Conservation (phyloP, 768 basidiomycete genomes). For the Pisolithus orientalis region DNA sequence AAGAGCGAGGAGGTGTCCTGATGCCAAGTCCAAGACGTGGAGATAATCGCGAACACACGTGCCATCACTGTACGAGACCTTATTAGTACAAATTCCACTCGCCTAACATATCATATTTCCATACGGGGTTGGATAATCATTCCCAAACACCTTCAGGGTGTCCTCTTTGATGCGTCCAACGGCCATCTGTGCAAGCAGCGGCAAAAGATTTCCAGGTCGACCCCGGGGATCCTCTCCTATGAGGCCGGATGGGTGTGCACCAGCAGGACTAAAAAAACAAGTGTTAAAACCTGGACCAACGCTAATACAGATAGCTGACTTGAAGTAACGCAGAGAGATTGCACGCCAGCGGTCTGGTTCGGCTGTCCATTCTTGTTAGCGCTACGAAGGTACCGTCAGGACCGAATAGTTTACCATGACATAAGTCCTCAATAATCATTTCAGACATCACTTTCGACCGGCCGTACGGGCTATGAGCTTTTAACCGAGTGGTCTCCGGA, state of each 20-base stretch:
- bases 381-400: constrained; percentile 1
- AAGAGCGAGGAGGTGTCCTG: constrained; percentile 87
- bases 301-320: constrained; percentile 42
- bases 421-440: constrained; percentile 82
- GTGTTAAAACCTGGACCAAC: neutral
- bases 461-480: constrained; percentile 91
- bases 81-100: neutral
- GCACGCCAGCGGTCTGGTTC: constrained; percentile 68
- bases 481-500: constrained; percentile 81
- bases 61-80: constrained; percentile 57
- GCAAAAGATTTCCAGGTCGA: constrained; percentile 90
- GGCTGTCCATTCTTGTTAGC: constrained; percentile 37
- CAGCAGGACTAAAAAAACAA: constrained; percentile 66
- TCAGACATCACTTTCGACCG: constrained; percentile 96
- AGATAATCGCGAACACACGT: constrained; percentile 97
- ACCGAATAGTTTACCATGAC: constrained; percentile 48
- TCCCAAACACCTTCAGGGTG: constrained; percentile 82
- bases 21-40: constrained; percentile 91
- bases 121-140: constrained; percentile 93
- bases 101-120: constrained; percentile 16
- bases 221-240: constrained; percentile 98
- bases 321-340: constrained; percentile 94
- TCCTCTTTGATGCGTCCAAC: constrained; percentile 79
- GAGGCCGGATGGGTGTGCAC: constrained; percentile 92
- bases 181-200: constrained; percentile 92